A percentile compares a stretch with the other conserved stretches of the same genome.
Evolutionary conservation across 2,329 filamentous ascomycete genomes (phyloP).

Genomic region (Colletotrichum sp.): DNA sequence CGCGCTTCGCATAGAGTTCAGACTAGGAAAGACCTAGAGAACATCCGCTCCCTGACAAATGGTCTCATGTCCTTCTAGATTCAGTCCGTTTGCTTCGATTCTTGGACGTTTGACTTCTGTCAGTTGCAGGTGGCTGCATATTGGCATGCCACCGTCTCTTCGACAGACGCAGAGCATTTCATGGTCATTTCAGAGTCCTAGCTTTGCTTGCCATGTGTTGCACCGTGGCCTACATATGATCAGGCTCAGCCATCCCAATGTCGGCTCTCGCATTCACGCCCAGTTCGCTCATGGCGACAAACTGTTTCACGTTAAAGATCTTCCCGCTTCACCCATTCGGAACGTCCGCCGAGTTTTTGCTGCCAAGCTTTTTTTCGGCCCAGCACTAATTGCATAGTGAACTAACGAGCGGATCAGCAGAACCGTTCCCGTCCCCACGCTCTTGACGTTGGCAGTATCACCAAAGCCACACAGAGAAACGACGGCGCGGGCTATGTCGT

Average conservation of each 20-base stretch:
- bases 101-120: slow-evolving; percentile 4
- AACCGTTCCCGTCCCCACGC: background rate
- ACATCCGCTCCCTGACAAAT: background rate
- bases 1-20: background rate
- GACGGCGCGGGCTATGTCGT: background rate
- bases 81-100: background rate
- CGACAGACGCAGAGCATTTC: background rate
- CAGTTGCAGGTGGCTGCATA: background rate
- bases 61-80: slow-evolving; percentile 6
- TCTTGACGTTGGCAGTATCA: background rate
- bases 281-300: background rate
- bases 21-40: background rate
- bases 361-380: slow-evolving; percentile 13
- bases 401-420: background rate
- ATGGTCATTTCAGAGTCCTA: background rate
- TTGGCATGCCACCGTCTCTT: background rate
- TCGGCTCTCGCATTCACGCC: background rate
- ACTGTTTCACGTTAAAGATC: slow-evolving; percentile 5
- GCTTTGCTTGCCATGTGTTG: background rate
- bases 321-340: background rate
- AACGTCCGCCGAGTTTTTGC: slow-evolving; percentile 5
- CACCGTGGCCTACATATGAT: background rate
- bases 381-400: background rate
- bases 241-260: background rate
- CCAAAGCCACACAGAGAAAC: background rate